These are phyloP conservation scores for Aspergillus nomiae DNA, from an alignment of 2,329 filamentous ascomycete genomes.

Conservation along the genomic window DNA sequence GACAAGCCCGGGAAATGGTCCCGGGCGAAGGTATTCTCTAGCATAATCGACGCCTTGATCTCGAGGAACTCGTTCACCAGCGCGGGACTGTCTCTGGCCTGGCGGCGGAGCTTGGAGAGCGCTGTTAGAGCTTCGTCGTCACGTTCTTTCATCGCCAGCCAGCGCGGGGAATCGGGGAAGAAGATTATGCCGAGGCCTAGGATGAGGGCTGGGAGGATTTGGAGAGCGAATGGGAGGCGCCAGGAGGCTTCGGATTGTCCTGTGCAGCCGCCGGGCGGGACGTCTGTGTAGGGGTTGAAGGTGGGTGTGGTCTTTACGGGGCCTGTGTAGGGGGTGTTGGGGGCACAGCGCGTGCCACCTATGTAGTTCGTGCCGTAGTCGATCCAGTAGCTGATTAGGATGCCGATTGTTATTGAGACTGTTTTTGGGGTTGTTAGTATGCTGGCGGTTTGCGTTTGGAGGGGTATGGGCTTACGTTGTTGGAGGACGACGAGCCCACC, in stretches of 20 bases:
- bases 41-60: slow-evolving; percentile 49
- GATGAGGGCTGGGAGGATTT: slow-evolving; percentile 45
- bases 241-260: slow-evolving; percentile 53
- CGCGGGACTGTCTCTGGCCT: slow-evolving; percentile 46
- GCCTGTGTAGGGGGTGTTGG: slow-evolving; percentile 50
- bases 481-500: slow-evolving; percentile 42
- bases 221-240: slow-evolving; percentile 51
- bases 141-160: slow-evolving; percentile 52
- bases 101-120: slow-evolving; percentile 52
- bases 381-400: slow-evolving; percentile 42
- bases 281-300: slow-evolving; percentile 48
- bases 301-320: slow-evolving; percentile 39
- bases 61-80: slow-evolving; percentile 55
- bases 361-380: slow-evolving; percentile 52
- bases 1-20: slow-evolving; percentile 33
- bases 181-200: slow-evolving; percentile 47
- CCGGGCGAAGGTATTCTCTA: slow-evolving; percentile 35
- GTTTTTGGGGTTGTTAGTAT: slow-evolving; percentile 28
- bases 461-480: slow-evolving; percentile 30
- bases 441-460: background rate
- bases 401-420: slow-evolving; percentile 47
- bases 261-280: slow-evolving; percentile 48
- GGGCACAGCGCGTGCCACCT: slow-evolving; percentile 49
- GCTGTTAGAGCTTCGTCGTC: slow-evolving; percentile 52
- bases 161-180: slow-evolving; percentile 60